Conservation (phyloP, 345 rosid genomes). For the Erodium maritimum region DNA sequence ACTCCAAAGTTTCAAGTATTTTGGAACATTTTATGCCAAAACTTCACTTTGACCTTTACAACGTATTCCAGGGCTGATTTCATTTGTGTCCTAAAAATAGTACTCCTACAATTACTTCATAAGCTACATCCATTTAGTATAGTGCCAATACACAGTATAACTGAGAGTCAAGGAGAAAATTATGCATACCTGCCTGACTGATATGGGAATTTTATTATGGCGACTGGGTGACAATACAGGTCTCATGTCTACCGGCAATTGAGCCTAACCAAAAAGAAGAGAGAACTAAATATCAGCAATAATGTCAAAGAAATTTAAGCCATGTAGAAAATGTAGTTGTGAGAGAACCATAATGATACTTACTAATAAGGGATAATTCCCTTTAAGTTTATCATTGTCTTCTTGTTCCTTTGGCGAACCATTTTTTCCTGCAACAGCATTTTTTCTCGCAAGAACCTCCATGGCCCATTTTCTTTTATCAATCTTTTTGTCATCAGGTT, state of each 20-base stretch:
- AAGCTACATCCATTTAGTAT: background rate
- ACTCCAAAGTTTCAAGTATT: background rate
- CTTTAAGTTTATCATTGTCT: slow-evolving; percentile 51
- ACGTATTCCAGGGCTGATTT: too few relatives aligned
- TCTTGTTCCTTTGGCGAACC: slow-evolving; percentile 40
- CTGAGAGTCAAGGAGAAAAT: background rate
- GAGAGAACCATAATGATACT: slow-evolving; percentile 10
- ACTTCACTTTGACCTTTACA: background rate
- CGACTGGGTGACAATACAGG: slow-evolving; percentile 57
- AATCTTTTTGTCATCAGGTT: slow-evolving; percentile 43
- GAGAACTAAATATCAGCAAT: slow-evolving; percentile 8
- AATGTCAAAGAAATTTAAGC: slow-evolving; percentile 5
- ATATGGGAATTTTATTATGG: slow-evolving; percentile 69
- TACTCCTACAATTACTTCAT: background rate
- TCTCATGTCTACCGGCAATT: slow-evolving; percentile 74
- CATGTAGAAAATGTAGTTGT: background rate
- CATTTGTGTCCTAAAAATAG: background rate
- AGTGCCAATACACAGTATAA: background rate
- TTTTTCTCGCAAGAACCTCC: slow-evolving; percentile 90
- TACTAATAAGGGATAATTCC: slow-evolving; percentile 80
- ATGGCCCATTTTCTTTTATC: slow-evolving; percentile 95
- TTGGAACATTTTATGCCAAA: background rate
- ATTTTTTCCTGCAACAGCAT: slow-evolving; percentile 40
- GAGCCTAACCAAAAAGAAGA: slow-evolving; percentile 46
- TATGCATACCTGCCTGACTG: slow-evolving; percentile 75